phyloP scores from a whole-genome alignment of 768 basidiomycete genomes.

The Cyclocybe aegerita region DNA sequence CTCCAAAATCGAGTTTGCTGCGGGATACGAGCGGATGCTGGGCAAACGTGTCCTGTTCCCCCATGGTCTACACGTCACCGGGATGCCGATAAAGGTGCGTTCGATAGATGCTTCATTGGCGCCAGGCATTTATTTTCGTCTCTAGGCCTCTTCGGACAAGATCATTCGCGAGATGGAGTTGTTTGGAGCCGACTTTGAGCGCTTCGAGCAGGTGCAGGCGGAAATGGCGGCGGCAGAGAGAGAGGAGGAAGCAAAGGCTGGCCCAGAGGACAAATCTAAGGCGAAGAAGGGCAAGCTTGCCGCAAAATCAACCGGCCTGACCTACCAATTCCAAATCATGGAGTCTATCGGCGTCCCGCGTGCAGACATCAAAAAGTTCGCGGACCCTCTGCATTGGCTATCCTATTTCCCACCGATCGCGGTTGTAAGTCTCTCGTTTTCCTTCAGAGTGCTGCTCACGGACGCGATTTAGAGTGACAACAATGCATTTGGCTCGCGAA shows the following conservation, averaged over 20 bases:
- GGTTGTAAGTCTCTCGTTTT: constrained; percentile 48
- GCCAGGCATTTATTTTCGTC: background rate
- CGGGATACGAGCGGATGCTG: constrained; percentile 93
- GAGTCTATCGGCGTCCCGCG: constrained; percentile 89
- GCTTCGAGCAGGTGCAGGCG: constrained; percentile 50
- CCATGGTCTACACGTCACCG: constrained; percentile 97
- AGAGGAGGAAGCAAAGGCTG: constrained; percentile 43
- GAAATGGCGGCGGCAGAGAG: constrained; percentile 45
- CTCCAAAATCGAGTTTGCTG: constrained; percentile 95
- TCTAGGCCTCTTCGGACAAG: constrained; percentile 93
- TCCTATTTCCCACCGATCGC: constrained; percentile 96
- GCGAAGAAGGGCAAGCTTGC: constrained; percentile 94
- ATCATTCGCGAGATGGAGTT: constrained; percentile 95
- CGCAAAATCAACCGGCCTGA: constrained; percentile 90
- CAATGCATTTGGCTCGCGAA: constrained; percentile 85
- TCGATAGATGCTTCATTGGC: background rate
- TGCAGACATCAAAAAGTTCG: constrained; percentile 91
- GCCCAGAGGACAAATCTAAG: constrained; percentile 60
- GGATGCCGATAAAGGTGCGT: constrained; percentile 98
- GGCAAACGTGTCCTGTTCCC: constrained; percentile 96
- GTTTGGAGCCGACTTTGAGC: constrained; percentile 89
- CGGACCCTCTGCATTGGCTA: constrained; percentile 93
- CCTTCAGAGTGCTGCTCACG: background rate
- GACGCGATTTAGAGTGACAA: constrained; percentile 52
- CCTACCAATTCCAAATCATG: constrained; percentile 99